Percentiles rank a stretch among this genome's conserved stretches.
These are phyloP conservation scores for Fusarium circinatum DNA, from an alignment of 2,329 filamentous ascomycete genomes.

Conservation along the genomic window DNA sequence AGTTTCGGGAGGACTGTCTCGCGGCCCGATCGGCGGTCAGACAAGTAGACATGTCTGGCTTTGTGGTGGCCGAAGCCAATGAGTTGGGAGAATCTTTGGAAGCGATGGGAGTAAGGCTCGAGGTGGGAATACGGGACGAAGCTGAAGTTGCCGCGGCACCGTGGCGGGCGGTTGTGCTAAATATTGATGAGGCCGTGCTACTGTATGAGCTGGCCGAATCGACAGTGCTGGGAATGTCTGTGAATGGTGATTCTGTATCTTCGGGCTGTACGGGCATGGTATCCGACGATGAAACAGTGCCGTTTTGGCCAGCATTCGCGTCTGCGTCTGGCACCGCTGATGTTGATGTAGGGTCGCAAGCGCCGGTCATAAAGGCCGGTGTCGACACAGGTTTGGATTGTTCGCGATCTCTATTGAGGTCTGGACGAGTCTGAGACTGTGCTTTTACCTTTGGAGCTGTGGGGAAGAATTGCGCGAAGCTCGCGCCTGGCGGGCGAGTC, in stretches of 20 bases:
- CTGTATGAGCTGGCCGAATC: conserved; percentile 78
- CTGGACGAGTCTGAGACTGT: conserved; percentile 49
- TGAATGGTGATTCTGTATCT: conserved; percentile 68
- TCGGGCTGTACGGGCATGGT: conserved; percentile 52
- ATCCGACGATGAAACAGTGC: conserved; percentile 40
- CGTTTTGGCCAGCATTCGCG: conserved; percentile 37
- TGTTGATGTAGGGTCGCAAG: conserved; percentile 39
- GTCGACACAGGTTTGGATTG: conserved; percentile 40
- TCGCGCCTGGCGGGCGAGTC: conserved; percentile 81
- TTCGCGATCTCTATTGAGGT: conserved; percentile 49
- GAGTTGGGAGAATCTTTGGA: conserved; percentile 63
- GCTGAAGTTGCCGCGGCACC: conserved; percentile 51
- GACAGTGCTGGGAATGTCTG: conserved; percentile 75
- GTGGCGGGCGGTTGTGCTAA: conserved; percentile 63
- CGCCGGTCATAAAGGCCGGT: conserved; percentile 29
- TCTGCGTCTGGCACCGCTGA: conserved; percentile 40
- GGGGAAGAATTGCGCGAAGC: conserved; percentile 88
- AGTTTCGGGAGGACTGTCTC: conserved; percentile 42
- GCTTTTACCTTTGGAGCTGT: conserved; percentile 75
- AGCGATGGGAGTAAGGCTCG: conserved; percentile 62
- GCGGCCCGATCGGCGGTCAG: conserved; percentile 55
- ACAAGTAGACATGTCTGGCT: conserved; percentile 65
- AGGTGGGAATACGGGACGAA: conserved; percentile 55
- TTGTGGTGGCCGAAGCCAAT: conserved; percentile 59
- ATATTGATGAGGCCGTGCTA: conserved; percentile 77